Evolutionary conservation across 140 eudicot species (phyloP), one percentile per base, ranked within the genome.

Genomic region (Oenanthe javanica): DNA sequence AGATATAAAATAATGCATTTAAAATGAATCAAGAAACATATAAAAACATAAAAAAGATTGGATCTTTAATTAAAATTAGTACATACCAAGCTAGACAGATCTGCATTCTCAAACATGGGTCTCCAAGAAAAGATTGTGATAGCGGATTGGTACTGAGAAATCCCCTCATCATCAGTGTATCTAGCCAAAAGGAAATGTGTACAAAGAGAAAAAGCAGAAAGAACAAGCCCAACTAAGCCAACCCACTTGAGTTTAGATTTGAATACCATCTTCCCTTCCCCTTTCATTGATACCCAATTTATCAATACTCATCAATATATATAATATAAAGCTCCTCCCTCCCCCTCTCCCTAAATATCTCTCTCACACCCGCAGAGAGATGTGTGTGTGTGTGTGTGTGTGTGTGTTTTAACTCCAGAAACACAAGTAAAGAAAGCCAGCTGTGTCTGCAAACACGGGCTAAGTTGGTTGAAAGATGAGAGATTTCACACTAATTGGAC

Each of bases 101-200:
- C 96, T 67, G 90, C 79, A 86, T 77, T 87, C 73, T 88, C 84
- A 81, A 94, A 90, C 55, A 85, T 82, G 80, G 99, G 99, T 61
- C 94, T 89, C 97, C 99, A 95, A 83, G 97, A 88, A 81, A 95
- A 92, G 82, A 95, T 88, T 25, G 97, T 90, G 79, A 90, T 78
- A 16, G 97, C 87, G 81, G 94, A 83, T 76, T 89, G 96, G 77
- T 89, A 91, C 82, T 93, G 91, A 15, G 94, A 82, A 55, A 80
- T 42, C 45, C 76, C 79, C 6, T 82, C 87, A 49, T 84, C 87
- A 61, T 85, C 90, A 10, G 89, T 89, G 79, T 91, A 93, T 84
- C 92, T 89, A 23, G 99, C 99, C 42, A 95, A 90, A 27, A 91
- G 88, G 72, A 95, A 92, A 82, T 93, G 99, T 27, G 96, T 83